A percentile compares a stretch with the other conserved stretches of the same genome.
Conservation (phyloP, 108 stramenopile species). For the Ochromonas danica region DNA sequence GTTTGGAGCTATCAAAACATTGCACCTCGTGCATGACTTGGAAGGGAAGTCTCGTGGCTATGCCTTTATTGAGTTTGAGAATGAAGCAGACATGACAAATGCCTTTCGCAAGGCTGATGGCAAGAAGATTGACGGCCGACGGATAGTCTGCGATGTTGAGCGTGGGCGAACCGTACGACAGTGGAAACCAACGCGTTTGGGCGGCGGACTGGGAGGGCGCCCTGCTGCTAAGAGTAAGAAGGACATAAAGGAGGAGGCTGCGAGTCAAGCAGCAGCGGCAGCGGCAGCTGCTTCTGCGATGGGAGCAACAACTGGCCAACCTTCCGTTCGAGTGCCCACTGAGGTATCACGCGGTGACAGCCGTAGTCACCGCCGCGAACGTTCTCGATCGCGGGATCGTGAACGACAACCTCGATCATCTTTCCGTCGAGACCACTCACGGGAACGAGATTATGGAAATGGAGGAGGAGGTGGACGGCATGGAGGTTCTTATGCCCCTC, state of each 20-base stretch:
- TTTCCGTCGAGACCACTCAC: neutral
- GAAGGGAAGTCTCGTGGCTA: slow-evolving; percentile 72
- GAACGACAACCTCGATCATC: too few relatives aligned
- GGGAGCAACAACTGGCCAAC: too few relatives aligned
- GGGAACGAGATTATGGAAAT: neutral
- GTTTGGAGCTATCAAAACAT: slow-evolving; percentile 79
- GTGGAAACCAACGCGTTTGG: slow-evolving; percentile 80
- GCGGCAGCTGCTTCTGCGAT: neutral
- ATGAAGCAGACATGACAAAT: slow-evolving; percentile 48
- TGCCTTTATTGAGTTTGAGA: slow-evolving; percentile 91
- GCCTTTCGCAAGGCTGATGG: slow-evolving; percentile 67
- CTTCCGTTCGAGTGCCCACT: neutral
- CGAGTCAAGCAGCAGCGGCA: neutral
- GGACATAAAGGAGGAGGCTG: neutral
- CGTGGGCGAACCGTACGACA: slow-evolving; percentile 91
- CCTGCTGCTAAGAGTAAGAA: slow-evolving; percentile 20
- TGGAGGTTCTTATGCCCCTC: neutral
- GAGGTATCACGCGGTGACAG: neutral
- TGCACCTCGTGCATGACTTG: slow-evolving; percentile 67
- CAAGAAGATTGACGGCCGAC: slow-evolving; percentile 79
- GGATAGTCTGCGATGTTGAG: slow-evolving; percentile 90
- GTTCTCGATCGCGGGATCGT: too few relatives aligned
- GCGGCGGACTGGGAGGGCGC: slow-evolving; percentile 81
- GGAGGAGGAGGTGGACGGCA: neutral
- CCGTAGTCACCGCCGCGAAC: neutral